Base-by-base conservation (phyloP, 148 eudicot species). In the Spergularia bocconei region DNA sequence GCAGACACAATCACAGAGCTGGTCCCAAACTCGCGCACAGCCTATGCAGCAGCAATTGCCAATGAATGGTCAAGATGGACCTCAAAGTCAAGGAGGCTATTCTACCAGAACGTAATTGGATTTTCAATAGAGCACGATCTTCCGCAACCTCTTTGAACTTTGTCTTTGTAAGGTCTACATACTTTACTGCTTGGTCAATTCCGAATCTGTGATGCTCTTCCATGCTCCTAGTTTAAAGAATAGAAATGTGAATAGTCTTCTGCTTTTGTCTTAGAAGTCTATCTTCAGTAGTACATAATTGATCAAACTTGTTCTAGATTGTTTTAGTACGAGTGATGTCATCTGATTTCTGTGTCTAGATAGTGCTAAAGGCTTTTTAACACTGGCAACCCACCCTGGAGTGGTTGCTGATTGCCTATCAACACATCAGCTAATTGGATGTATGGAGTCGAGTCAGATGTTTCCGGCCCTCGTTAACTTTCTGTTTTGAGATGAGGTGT, bases 1-100 rank as follows among this genome's bases (percentile, higher is more conserved):
- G 41, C 88, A 62, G 77, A 71, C 82, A 44, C 84, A 69, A 14
- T 60, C 68, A 19, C 81, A 56, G 41, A 61, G 38, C 51, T 73
- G 70, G 87, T 29, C 79, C 59, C 81, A 75, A 56, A 72, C 64
- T 59, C 67, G 54, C 12, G 16, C 70, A 6, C 74, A 52, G 6
- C 7, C 63, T 41, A 29, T 64, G 72, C 66, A 63, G 79, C 61
- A 66, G 60, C 72, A 67, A 13, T 63, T 39, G 36, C 6, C 73
- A 23, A 66, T 50, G 62, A 74, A 75, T 74, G 70, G 66, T 41
- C 84, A 77, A 73, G 71, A 74, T 69, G 51, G 25, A 52, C n/a
- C 79, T 66, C 82, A 74, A 33, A 50, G 50, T 61, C 71, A 79
- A 25, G 78, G 77, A 36, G 79, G 78, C 48, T 73, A 67, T 62